Conservation (phyloP, 208 protist genomes). For the Endotrypanum monterogeii region DNA sequence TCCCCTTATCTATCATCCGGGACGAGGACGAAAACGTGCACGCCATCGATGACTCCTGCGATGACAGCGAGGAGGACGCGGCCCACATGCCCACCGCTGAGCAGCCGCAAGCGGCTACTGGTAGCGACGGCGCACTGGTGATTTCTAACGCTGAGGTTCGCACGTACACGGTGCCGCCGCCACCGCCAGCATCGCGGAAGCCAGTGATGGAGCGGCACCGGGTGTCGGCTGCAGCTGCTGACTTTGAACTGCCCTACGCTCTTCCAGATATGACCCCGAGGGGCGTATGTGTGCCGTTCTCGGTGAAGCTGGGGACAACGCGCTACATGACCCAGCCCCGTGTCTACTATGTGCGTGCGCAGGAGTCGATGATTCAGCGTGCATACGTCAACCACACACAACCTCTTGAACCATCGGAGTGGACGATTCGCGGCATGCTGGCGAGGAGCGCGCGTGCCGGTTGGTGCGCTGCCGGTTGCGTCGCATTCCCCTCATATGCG, state of each 20-base stretch:
- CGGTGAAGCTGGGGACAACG: slow-evolving; percentile 33
- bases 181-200: slow-evolving; percentile 5
- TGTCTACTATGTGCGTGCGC: slow-evolving; percentile 32
- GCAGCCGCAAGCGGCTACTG: slow-evolving; percentile 1
- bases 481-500: slow-evolving; percentile 66
- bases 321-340: slow-evolving; percentile 27
- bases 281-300: slow-evolving; percentile 25
- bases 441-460: slow-evolving; percentile 68
- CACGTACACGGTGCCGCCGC: slow-evolving; percentile 18
- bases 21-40: slow-evolving; percentile 30
- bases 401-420: slow-evolving; percentile 14
- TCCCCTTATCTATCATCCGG: slow-evolving; percentile 23
- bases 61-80: background rate
- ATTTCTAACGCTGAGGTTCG: slow-evolving; percentile 11
- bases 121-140: slow-evolving; percentile 3
- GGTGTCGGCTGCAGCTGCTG: slow-evolving; percentile 1
- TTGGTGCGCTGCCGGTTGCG: slow-evolving; percentile 42
- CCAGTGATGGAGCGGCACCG: slow-evolving; percentile 21
- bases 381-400: slow-evolving; percentile 18
- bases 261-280: slow-evolving; percentile 49
- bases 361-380: slow-evolving; percentile 34
- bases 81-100: background rate
- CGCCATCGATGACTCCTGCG: slow-evolving; percentile 18
- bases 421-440: slow-evolving; percentile 41
- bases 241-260: slow-evolving; percentile 66